Evolutionary conservation across 495 filamentous ascomycete species (phyloP).

Genomic region (Xylaria intraflava): DNA sequence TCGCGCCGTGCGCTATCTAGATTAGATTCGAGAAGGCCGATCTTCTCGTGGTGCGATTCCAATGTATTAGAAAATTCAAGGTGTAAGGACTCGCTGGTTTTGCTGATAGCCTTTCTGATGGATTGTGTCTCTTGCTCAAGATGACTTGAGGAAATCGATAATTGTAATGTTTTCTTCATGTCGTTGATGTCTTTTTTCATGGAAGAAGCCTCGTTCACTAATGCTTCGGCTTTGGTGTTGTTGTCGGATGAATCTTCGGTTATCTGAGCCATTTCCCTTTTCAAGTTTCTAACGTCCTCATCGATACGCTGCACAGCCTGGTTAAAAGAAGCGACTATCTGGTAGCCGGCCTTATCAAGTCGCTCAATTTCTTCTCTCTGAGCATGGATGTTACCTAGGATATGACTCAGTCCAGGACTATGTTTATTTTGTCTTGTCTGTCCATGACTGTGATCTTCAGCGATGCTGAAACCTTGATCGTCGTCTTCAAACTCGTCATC

Average conservation of each 20-base stretch:
- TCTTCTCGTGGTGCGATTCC: conserved; percentile 9
- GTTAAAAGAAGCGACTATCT: conserved; percentile 28
- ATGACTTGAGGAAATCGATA: conserved; percentile 6
- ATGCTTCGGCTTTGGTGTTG: not conserved
- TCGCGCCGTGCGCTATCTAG: not conserved
- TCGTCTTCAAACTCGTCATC: not conserved
- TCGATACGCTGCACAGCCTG: conserved; percentile 21
- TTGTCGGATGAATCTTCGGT: conserved; percentile 8
- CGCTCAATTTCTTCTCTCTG: conserved; percentile 29
- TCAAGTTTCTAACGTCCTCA: conserved; percentile 20
- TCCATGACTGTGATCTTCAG: not conserved
- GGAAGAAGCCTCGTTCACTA: conserved; percentile 17
- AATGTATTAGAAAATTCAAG: not conserved
- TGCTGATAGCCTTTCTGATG: not conserved
- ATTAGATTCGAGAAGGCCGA: not conserved
- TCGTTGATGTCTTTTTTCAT: conserved; percentile 17
- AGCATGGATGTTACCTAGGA: conserved; percentile 16
- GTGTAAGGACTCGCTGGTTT: conserved; percentile 4
- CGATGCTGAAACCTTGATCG: not conserved
- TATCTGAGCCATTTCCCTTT: conserved; percentile 11
- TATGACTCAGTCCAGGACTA: not conserved
- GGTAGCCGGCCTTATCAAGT: conserved; percentile 28
- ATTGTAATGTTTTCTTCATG: conserved; percentile 9
- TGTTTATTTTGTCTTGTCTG: not conserved
- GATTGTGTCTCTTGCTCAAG: conserved; percentile 9